Base-by-base conservation (phyloP, 768 basidiomycete species). In the Leccinum variicolor region DNA sequence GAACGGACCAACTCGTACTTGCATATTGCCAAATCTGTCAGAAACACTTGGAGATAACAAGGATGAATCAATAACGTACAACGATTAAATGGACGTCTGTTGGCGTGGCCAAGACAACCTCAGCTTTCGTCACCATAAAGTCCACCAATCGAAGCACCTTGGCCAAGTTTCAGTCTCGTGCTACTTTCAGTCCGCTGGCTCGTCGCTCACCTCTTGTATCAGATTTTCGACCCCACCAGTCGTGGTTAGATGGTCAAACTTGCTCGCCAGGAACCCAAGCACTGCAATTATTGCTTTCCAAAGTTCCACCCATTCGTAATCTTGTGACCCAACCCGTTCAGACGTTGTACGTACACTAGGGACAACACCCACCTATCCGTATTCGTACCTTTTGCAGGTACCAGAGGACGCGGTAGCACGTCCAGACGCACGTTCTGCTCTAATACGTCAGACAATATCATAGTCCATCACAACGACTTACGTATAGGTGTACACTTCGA, bases 1-100 rank as follows among this genome's bases (percentile, higher is more conserved):
- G 83, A 84, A 19, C 86, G 80, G 21, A 87, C 80, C 19, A 89
- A 74, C 61, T 89, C 86, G 59, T 89, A 89, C 85, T 88, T 47
- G 23, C n/a, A 51, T 14, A 29, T 50, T 14, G 15, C 29, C 33
- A 46, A 19, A 21, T 31, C 29, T 48, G 41, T 58, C 55, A 51
- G 39, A 34, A 54, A 29, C 7, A 1, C 41, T 43, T 15, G 34
- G 47, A 51, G 52, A 45, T 26, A 59, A 33, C 34, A 54, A n/a
- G 7, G 26, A 1, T 41, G n/a, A 41, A 19, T 0, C 9, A 41
- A n/a, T 28, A 33, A 73, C 85, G 63, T 70, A 89, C 88, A 54
- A 89, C 77, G 25, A 89, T 74, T 53, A 84, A 82, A 57, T 89
- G 84, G 6, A 84, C 56, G 9, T 83, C 78, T 23, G 70, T 69